Base-by-base conservation (phyloP, 306 rosid genomes). In the Quercus robur region DNA sequence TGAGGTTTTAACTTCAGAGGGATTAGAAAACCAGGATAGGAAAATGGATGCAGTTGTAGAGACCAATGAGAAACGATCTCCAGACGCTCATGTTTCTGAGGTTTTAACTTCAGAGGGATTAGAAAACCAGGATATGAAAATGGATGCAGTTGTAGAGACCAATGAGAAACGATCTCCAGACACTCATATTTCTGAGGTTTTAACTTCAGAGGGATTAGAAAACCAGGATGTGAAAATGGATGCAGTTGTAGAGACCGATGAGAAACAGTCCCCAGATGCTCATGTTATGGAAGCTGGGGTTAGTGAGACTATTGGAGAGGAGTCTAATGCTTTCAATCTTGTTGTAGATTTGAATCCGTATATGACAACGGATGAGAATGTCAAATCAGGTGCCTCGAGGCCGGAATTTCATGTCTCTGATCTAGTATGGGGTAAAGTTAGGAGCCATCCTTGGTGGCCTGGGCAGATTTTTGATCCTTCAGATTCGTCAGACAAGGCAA, bases 401-500 rank as follows among this genome's bases (percentile, higher is more conserved):
- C 72, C 25, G 15, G 85, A 83, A 74, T 87, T 82, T 18, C n/a
- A 70, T 72, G 82, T 59, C 9, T 83, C 88, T 35, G 97, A 94
- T 83, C 81, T 94, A 62, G 91, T 93, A 33, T 94, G 99, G 99
- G 97, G 95, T 74, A 94, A 90, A 82, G 93, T 94, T 62, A 88
- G 82, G 71, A 90, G 97, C 25, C 94, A 91, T 89, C 99, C 97
- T 46, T 94, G 99, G 99, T 94, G 99, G 99, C 99, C 99, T 38
- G 99, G 97, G 64, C 97, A 90, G 89, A 90, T 94, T 28, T 86
- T 83, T 83, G 94, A 91, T 84, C 87, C 94, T n/a, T 87, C 89
- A 0, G 75, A 78, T 79, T 84, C 95, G 71, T 90, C 99, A 26
- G 79, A 75, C 49, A 85, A 82, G 82, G 99, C 94, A 70, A 93